These are phyloP conservation scores for Podila epigama DNA, from an alignment of 192 early-diverging fungal genomes.

Conservation along the genomic window DNA sequence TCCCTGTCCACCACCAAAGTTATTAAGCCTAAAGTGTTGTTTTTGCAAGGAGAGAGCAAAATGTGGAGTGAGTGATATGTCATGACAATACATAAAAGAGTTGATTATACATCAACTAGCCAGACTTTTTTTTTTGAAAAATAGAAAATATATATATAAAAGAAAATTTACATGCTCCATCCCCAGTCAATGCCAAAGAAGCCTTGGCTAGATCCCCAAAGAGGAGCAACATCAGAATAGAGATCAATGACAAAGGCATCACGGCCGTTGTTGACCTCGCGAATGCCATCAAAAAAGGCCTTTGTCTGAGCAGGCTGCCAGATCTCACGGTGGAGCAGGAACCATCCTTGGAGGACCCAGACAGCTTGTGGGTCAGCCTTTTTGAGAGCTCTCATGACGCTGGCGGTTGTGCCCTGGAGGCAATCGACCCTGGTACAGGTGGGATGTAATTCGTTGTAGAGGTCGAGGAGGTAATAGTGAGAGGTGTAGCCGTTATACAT, in stretches of 20 bases:
- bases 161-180: conserved; percentile 43
- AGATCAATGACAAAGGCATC: conserved; percentile 47
- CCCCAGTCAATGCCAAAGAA: conserved; percentile 49
- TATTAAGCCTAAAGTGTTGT: conserved; percentile 26
- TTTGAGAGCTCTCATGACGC: conserved; percentile 37
- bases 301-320: conserved; percentile 15
- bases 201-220: conserved; percentile 24
- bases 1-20: conserved; percentile 42
- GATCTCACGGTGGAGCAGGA: conserved; percentile 16
- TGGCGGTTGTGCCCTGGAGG: conserved; percentile 1
- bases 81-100: not conserved
- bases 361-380: conserved; percentile 34
- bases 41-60: too few species aligned
- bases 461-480: conserved; percentile 30
- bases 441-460: conserved; percentile 32
- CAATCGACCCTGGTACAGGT: conserved; percentile 14
- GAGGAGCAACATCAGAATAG: conserved; percentile 29
- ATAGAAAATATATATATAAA: too few species aligned
- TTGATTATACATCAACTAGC: not conserved
- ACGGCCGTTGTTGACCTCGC: conserved; percentile 12
- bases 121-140: too few species aligned
- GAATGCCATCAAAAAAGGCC: conserved; percentile 47
- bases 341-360: conserved; percentile 47
- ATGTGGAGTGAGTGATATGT: too few species aligned
- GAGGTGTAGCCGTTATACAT: conserved; percentile 6